Evolutionary conservation across 1,139 yeast species (phyloP).

Genomic region (Pichia sp.): DNA sequence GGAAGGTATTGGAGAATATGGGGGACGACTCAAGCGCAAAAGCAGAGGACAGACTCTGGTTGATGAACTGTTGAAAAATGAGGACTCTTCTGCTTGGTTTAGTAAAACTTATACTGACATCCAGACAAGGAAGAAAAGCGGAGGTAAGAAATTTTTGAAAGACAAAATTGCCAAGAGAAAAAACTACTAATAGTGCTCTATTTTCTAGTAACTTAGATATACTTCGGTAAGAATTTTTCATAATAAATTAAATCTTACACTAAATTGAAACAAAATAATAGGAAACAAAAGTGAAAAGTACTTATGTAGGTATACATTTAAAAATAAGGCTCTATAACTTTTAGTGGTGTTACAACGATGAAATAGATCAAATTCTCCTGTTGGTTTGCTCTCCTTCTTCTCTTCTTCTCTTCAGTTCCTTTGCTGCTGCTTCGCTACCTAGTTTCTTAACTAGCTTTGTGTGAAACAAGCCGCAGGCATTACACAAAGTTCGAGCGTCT

Average conservation of each 20-base stretch:
- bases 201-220: not conserved
- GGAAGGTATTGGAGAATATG: conserved; percentile 78
- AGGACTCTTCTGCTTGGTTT: conserved; percentile 59
- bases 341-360: not conserved
- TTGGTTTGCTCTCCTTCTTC: conserved; percentile 29
- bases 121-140: conserved; percentile 70
- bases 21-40: conserved; percentile 62
- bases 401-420: conserved; percentile 27
- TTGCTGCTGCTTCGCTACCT: conserved; percentile 40
- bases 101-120: conserved; percentile 80
- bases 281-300: not conserved
- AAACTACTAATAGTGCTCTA: conserved; percentile 33
- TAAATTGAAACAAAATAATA: not conserved
- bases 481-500: conserved; percentile 69
- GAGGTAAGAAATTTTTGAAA: conserved; percentile 67
- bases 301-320: not conserved
- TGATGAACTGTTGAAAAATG: conserved; percentile 76
- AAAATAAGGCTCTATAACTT: not conserved
- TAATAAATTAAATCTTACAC: not conserved
- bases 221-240: not conserved
- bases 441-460: conserved; percentile 61
- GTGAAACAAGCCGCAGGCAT: conserved; percentile 78
- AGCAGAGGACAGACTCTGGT: conserved; percentile 76
- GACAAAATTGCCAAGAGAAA: conserved; percentile 60
- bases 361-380: conserved; percentile 21